These are phyloP conservation scores for Lentinula raphanica DNA, from an alignment of 768 basidiomycete species.

Conservation along the genomic window DNA sequence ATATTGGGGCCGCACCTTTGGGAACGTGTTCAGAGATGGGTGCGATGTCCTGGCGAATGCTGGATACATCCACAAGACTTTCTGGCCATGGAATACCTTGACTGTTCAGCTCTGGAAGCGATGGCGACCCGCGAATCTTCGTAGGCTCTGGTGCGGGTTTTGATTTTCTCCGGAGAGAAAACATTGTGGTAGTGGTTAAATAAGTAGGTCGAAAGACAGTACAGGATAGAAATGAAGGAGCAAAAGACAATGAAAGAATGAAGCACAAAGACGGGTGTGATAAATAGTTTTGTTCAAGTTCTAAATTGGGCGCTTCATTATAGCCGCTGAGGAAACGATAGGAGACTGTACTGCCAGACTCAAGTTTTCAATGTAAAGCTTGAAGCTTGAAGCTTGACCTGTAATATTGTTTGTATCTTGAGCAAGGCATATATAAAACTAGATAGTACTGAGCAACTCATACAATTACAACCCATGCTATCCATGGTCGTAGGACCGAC, in stretches of 20 bases:
- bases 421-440: neutral
- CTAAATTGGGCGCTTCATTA: neutral
- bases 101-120: constrained; percentile 70
- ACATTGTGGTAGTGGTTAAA: constrained; percentile 45
- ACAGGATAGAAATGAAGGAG: constrained; percentile 12
- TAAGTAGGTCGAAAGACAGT: constrained; percentile 8
- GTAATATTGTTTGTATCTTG: neutral
- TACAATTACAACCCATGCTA: constrained; percentile 10
- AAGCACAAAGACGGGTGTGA: neutral
- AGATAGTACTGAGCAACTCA: neutral
- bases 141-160: constrained; percentile 45
- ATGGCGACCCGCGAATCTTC: constrained; percentile 68
- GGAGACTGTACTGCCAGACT: too few relatives aligned
- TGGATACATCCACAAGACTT: constrained; percentile 68
- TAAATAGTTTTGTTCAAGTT: constrained; percentile 6
- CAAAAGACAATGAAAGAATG: constrained; percentile 9
- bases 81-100: constrained; percentile 84
- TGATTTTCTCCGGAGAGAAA: constrained; percentile 69
- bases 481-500: constrained; percentile 7
- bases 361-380: too few relatives aligned
- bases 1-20: constrained; percentile 70
- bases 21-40: constrained; percentile 28
- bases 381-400: too few relatives aligned
- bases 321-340: neutral
- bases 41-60: constrained; percentile 44